phyloP scores from a whole-genome alignment of 192 early-diverging fungal species.

The Backusella sp. region DNA sequence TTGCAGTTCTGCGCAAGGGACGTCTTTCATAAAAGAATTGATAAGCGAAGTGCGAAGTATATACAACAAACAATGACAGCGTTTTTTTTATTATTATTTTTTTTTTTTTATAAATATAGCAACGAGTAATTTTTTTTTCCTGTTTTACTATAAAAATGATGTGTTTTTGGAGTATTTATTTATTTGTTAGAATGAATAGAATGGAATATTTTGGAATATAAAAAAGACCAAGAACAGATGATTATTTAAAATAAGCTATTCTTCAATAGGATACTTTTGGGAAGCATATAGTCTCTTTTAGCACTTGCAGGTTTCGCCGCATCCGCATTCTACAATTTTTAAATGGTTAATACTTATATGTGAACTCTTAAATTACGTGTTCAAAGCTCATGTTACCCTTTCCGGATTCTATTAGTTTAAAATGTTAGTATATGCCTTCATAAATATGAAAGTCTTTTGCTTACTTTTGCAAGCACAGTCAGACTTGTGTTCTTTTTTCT shows the following conservation, averaged over 20 bases:
- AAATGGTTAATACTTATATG: not conserved
- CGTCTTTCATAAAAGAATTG: no score
- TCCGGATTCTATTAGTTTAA: not conserved
- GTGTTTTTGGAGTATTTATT: not conserved
- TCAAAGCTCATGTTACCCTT: not conserved
- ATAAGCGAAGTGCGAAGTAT: no score
- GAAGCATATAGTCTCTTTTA: not conserved
- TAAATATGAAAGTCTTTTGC: not conserved
- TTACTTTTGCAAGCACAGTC: constrained; percentile 1
- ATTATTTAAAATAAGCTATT: not conserved
- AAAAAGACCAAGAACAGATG: not conserved
- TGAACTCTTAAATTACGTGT: not conserved
- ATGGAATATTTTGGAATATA: no score
- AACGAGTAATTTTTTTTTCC: no score
- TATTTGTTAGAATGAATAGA: not conserved
- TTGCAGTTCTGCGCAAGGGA: no score
- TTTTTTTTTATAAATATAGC: no score
- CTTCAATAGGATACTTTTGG: not conserved
- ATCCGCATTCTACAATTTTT: not conserved
- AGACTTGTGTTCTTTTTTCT: not conserved
- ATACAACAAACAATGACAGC: no score
- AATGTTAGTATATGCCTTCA: not conserved
- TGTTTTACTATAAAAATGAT: not conserved
- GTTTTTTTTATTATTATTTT: no score
- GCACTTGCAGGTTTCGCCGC: constrained; percentile 12